Evolutionary conservation across 2,329 filamentous ascomycete genomes (phyloP).

Genomic region (Allantophomopsis cytisporea): DNA sequence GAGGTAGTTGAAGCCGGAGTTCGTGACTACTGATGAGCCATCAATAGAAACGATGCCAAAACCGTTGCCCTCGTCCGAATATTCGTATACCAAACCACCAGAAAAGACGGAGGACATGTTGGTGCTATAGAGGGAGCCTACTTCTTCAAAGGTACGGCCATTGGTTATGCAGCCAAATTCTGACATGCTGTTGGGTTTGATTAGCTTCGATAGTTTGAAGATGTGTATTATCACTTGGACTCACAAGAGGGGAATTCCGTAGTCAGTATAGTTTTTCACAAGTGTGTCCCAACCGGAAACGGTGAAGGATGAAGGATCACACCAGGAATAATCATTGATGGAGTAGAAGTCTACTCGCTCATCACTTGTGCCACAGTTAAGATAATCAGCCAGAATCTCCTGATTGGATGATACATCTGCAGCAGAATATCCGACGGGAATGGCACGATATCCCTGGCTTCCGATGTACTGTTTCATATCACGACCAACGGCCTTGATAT

Average conservation of each 20-base stretch:
- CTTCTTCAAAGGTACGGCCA: conserved; percentile 68
- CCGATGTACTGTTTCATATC: conserved; percentile 41
- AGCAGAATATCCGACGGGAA: conserved; percentile 45
- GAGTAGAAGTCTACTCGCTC: conserved; percentile 55
- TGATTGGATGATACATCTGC: conserved; percentile 59
- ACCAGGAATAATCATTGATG: conserved; percentile 57
- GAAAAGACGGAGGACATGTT: conserved; percentile 89
- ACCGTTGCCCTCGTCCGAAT: conserved; percentile 64
- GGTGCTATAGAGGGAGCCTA: conserved; percentile 62
- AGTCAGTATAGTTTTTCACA: conserved; percentile 52
- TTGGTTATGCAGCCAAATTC: conserved; percentile 86
- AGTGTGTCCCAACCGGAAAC: conserved; percentile 56
- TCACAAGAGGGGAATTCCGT: conserved; percentile 46
- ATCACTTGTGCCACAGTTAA: conserved; percentile 58
- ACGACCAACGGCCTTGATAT: conserved; percentile 44
- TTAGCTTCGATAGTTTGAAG: background rate
- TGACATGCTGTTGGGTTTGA: conserved; percentile 36
- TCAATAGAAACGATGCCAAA: conserved; percentile 40
- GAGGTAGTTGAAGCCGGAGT: conserved; percentile 32
- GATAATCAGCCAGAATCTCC: conserved; percentile 54
- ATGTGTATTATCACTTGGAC: conserved; percentile 1
- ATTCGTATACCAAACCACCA: conserved; percentile 93
- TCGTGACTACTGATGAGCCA: conserved; percentile 22
- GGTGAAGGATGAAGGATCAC: conserved; percentile 42
- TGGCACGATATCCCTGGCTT: conserved; percentile 29